Base-by-base conservation (phyloP, 345 rosid species). In the Gossypium mustelinum region DNA sequence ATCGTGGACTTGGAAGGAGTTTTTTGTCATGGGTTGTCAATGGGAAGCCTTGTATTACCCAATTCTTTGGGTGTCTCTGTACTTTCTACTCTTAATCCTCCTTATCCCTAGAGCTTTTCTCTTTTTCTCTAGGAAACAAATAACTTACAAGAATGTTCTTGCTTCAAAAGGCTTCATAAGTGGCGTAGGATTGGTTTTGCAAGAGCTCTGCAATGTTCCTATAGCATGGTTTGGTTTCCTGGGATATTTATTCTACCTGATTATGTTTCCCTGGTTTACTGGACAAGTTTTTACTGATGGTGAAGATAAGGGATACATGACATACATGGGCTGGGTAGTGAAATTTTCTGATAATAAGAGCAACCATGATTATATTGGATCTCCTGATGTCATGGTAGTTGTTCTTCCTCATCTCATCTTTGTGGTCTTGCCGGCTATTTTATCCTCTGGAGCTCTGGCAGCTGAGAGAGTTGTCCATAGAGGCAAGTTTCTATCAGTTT, bases 1-100 rank as follows among this genome's bases (percentile, higher is more conserved):
- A 68, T 84, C 89, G 2, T 93, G 99, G 99, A 89, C 97, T 16
- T 95, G 98, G 99, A 91, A 82, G 79, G 99, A 95, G 83, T 90
- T 93, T 70, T 80, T 74, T 62, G 94, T 91, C 76, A 90, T 95
- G 96, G 99, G 97, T 45, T 77, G 87, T 82, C 97, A 91, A 50
- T 93, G 97, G 97, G 89, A 77, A 50, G 86, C 85, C 27, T 80
- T 91, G 75, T 94, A 94, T 75, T 82, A 80, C 84, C 95, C 96
- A 1, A 55, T 91, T 71, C 72, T 95, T 76, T 92, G 96, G 91
- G 79, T 81, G 76, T 68, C 76, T 75, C 24, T 92, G 10, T 83
- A 60, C 77, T 78, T 77, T 61, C 63, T 87, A 48, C 73, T 92
- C 62, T 82, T 66, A 29, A 50, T 86, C 73, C 88, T 92, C 60